Evolutionary conservation across 192 early-diverging fungal species (phyloP).

Genomic region (Coemansia sp.): DNA sequence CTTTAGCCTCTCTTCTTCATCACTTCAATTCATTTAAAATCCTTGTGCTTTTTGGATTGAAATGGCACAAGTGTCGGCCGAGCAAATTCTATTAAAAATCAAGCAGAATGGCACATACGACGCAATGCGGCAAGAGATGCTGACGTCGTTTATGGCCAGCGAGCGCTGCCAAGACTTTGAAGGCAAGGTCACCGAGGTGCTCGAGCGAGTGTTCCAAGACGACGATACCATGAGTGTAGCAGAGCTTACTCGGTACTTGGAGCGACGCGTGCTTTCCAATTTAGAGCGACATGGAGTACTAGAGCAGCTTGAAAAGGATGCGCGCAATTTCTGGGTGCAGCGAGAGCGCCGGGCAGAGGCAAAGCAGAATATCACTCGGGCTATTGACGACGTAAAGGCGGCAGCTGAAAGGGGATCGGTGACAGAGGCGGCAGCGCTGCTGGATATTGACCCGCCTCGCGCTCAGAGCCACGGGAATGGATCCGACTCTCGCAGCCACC

Average conservation of each 20-base stretch:
- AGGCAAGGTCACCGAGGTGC: background rate
- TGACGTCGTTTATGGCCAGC: constrained; percentile 14
- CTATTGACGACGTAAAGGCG: background rate
- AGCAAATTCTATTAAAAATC: constrained; percentile 22
- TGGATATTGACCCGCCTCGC: constrained; percentile 36
- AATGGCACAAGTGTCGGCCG: constrained; percentile 19
- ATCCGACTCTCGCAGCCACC: constrained; percentile 12
- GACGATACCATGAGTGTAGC: background rate
- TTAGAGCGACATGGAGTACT: constrained; percentile 13
- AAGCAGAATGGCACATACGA: constrained; percentile 33
- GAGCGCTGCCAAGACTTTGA: constrained; percentile 24
- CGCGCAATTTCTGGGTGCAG: constrained; percentile 30
- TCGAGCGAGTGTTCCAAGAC: constrained; percentile 16
- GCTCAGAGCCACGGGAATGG: background rate
- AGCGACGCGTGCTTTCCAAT: constrained; percentile 10
- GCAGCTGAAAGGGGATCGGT: background rate
- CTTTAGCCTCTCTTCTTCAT: too few species aligned
- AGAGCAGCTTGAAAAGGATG: constrained; percentile 29
- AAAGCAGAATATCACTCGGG: background rate
- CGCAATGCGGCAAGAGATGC: constrained; percentile 23
- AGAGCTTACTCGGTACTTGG: background rate
- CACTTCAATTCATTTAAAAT: too few species aligned
- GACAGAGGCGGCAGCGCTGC: background rate
- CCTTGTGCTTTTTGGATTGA: background rate
- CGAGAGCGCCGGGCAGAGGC: constrained; percentile 1